Evolutionary conservation across 2,329 filamentous ascomycete genomes (phyloP), one percentile per base, ranked within the genome.

Genomic region (Fusarium burgessii): DNA sequence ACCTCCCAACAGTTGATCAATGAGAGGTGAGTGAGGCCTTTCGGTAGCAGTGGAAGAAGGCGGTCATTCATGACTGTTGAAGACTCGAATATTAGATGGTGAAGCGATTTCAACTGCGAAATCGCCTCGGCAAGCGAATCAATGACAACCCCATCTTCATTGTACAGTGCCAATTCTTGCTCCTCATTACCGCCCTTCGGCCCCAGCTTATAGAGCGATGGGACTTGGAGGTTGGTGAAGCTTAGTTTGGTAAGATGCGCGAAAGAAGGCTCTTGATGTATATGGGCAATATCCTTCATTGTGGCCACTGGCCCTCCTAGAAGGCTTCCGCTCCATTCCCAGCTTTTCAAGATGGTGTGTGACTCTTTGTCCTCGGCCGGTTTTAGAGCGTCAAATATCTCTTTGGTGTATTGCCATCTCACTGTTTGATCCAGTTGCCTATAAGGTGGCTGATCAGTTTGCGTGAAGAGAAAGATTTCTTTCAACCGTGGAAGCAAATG

Each of bases 1-100:
- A 97, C 81, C 67, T 92, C 89, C 81, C 91, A 91, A 77, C 94
- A 98, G 74, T 96, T 95, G 71, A 90, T 89, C 18, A 98, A 83
- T 70, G 91, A 91, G 6, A 98, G 84, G 47, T 88, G 88, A 47
- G 86, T 82, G 23, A 98, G 84, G 6, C 83, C 86, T 14, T 82
- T 84, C 2, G 95, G 93, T 10, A 98, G 82, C 7, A 88, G 83
- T 3, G 88, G 85, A n/a, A 97, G 82, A 20, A 97, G 84, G 12
- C 85, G 83, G 11, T 89, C 87, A 75, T 92, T 92, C 62, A 94
- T 86, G 36, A 93, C 84, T 5, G 90, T 91, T 45, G 91, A 97
- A 11, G 91, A 91, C 76, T 95, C 90, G 71, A 98, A 90, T 3
- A 90, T 84, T 14, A 98, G 82, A 58, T 90, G 87, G 58, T 86